Percentiles rank a stretch among this genome's conserved stretches.
phyloP scores from a whole-genome alignment of 371 early-diverging fungal species.

The Rhizomucor miehei region DNA sequence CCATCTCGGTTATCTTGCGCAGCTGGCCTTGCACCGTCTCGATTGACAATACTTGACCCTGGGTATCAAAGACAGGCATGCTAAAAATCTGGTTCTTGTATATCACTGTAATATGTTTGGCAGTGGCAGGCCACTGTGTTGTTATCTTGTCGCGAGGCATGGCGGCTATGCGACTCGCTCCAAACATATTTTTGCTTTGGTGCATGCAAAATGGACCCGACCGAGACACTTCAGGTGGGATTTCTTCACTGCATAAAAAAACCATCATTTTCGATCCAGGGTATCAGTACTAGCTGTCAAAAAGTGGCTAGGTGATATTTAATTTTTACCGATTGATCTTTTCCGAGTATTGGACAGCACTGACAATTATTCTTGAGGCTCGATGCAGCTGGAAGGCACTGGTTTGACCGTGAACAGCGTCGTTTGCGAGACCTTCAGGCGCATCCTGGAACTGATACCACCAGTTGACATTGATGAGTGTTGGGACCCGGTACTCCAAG shows the following conservation, averaged over 20 bases:
- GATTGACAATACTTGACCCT: constrained; percentile 68
- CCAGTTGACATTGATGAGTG: constrained; percentile 89
- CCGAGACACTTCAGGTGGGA: constrained; percentile 71
- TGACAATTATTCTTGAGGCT: constrained; percentile 71
- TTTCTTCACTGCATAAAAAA: constrained; percentile 49
- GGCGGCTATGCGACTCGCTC: constrained; percentile 76
- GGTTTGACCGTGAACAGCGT: constrained; percentile 49
- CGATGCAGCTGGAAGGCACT: constrained; percentile 74
- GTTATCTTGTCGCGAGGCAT: constrained; percentile 67
- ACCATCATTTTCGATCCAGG: background rate
- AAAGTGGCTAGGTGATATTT: background rate
- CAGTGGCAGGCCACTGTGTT: constrained; percentile 65
- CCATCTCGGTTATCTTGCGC: constrained; percentile 53
- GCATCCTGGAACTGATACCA: constrained; percentile 71
- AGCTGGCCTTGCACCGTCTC: constrained; percentile 66
- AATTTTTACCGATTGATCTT: constrained; percentile 58
- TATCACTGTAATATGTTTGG: constrained; percentile 80
- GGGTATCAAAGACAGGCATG: constrained; percentile 67
- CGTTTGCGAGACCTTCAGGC: constrained; percentile 40
- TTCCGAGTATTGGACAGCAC: constrained; percentile 72
- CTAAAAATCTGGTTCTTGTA: constrained; percentile 80
- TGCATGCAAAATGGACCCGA: constrained; percentile 87
- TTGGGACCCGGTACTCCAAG: constrained; percentile 82
- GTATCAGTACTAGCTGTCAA: background rate
- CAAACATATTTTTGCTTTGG: constrained; percentile 84